Conservation (phyloP, 768 basidiomycete genomes). For the Hericium erinaceus region DNA sequence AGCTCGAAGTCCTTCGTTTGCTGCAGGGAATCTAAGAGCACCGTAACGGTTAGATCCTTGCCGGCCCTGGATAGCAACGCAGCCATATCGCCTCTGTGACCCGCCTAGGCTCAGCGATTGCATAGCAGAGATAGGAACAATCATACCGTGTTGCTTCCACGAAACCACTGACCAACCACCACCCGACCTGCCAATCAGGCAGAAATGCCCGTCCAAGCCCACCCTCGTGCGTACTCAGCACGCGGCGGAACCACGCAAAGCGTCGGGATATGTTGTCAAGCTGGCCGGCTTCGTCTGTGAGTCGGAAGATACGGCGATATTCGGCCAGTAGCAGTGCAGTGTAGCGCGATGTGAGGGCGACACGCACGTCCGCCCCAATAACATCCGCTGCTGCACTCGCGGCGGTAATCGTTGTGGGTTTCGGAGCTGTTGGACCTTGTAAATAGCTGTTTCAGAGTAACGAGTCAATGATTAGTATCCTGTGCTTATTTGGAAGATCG, state of each 20-base stretch:
- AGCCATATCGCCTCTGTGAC: conserved; percentile 70
- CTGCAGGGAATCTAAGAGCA: conserved; percentile 79
- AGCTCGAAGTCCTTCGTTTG: conserved; percentile 84
- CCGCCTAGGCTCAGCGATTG: neutral
- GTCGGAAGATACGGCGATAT: conserved; percentile 90
- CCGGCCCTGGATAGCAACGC: conserved; percentile 73
- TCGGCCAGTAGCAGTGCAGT: conserved; percentile 87
- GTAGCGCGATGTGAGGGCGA: conserved; percentile 79
- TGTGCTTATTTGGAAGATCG: neutral
- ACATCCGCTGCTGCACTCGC: conserved; percentile 89
- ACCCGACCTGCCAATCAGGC: conserved; percentile 74
- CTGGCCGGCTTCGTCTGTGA: conserved; percentile 91
- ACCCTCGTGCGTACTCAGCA: conserved; percentile 78
- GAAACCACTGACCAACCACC: conserved; percentile 77
- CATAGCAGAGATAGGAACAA: neutral
- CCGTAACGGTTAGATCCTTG: conserved; percentile 61
- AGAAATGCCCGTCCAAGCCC: conserved; percentile 84
- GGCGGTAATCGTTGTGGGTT: conserved; percentile 58
- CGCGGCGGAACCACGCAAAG: conserved; percentile 90
- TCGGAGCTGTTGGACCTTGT: conserved; percentile 50
- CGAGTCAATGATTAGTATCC: neutral
- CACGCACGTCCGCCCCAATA: conserved; percentile 75
- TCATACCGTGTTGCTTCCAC: conserved; percentile 80
- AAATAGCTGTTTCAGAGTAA: conserved; percentile 46
- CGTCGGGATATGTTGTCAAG: conserved; percentile 89